A percentile compares a stretch with the other conserved stretches of the same genome.
Conservation (phyloP, 2,329 filamentous ascomycete genomes). For the Aspergillus luchuensis region DNA sequence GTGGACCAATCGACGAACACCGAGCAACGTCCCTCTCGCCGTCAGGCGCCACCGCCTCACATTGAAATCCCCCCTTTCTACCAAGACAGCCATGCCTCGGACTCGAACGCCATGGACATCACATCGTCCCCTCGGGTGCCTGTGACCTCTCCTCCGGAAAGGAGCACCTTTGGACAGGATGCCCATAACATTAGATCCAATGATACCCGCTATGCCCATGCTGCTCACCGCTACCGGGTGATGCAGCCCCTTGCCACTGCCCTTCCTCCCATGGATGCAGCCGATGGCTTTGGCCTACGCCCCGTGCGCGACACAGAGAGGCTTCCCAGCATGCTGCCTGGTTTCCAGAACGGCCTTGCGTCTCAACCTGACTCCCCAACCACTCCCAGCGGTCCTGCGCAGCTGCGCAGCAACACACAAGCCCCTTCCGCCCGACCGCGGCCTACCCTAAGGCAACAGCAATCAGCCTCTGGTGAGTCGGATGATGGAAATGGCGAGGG, state of each 20-base stretch:
- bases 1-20: slow-evolving; percentile 56
- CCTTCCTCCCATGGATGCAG: slow-evolving; percentile 66
- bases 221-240: slow-evolving; percentile 55
- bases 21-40: slow-evolving; percentile 64
- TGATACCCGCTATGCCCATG: slow-evolving; percentile 43
- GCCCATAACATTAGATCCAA: slow-evolving; percentile 52
- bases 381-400: slow-evolving; percentile 72
- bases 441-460: slow-evolving; percentile 85
- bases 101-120: slow-evolving; percentile 59
- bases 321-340: slow-evolving; percentile 76
- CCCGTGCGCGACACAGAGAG: slow-evolving; percentile 81
- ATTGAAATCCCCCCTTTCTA: slow-evolving; percentile 72
- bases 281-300: slow-evolving; percentile 72
- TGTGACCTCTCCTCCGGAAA: slow-evolving; percentile 70
- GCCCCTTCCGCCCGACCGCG: slow-evolving; percentile 65
- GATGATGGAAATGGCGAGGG: slow-evolving; percentile 88
- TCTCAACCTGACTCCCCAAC: slow-evolving; percentile 94
- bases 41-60: slow-evolving; percentile 79
- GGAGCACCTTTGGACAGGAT: slow-evolving; percentile 64
- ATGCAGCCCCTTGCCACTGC: slow-evolving; percentile 69
- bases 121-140: slow-evolving; percentile 66
- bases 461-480: slow-evolving; percentile 79
- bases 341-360: slow-evolving; percentile 66
- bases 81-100: slow-evolving; percentile 51
- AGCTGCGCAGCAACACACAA: slow-evolving; percentile 57